Percentiles rank a stretch among this genome's conserved stretches.
Evolutionary conservation across 2,329 filamentous ascomycete species (phyloP).

Genomic region (Hansfordia pulvinata): DNA sequence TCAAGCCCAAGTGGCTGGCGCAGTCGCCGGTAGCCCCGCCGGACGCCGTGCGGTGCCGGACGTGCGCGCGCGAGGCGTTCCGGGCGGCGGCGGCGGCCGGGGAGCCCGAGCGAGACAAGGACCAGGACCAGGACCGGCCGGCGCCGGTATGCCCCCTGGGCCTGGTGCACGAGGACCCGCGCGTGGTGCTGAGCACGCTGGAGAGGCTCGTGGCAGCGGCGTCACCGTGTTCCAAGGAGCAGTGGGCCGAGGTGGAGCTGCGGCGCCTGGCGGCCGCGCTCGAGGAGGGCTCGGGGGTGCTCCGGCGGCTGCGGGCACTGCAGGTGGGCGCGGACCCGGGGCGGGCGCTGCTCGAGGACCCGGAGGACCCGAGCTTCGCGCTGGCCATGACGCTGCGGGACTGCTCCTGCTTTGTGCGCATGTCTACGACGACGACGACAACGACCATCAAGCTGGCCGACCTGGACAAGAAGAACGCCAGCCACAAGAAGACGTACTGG

Average conservation of each 20-base stretch:
- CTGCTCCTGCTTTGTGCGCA: slow-evolving; percentile 60
- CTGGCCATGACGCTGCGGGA: slow-evolving; percentile 72
- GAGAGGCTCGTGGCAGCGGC: slow-evolving; percentile 23
- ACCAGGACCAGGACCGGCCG: too few relatives aligned
- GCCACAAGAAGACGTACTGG: slow-evolving; percentile 58
- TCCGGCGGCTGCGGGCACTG: slow-evolving; percentile 18
- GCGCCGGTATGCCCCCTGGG: slow-evolving; percentile 55
- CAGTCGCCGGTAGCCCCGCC: slow-evolving; percentile 61
- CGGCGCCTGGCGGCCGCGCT: slow-evolving; percentile 22
- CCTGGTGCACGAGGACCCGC: slow-evolving; percentile 37
- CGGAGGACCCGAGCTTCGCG: slow-evolving; percentile 32
- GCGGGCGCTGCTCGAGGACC: slow-evolving; percentile 27
- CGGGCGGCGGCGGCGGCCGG: slow-evolving; percentile 27
- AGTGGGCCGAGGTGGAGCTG: slow-evolving; percentile 15
- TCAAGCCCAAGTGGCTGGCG: slow-evolving; percentile 76
- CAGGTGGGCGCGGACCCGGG: slow-evolving; percentile 25
- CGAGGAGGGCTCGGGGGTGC: slow-evolving; percentile 20
- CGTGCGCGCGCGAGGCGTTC: slow-evolving; percentile 45
- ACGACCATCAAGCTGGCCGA: slow-evolving; percentile 56
- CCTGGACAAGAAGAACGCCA: slow-evolving; percentile 61
- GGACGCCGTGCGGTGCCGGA: slow-evolving; percentile 53
- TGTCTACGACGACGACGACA: slow-evolving; percentile 21
- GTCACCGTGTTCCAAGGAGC: too few relatives aligned
- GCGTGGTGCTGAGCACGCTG: slow-evolving; percentile 27
- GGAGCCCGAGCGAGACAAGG: too few relatives aligned